phyloP scores from a whole-genome alignment of 2,329 filamentous ascomycete genomes.

The Juglanconis oblonga region DNA sequence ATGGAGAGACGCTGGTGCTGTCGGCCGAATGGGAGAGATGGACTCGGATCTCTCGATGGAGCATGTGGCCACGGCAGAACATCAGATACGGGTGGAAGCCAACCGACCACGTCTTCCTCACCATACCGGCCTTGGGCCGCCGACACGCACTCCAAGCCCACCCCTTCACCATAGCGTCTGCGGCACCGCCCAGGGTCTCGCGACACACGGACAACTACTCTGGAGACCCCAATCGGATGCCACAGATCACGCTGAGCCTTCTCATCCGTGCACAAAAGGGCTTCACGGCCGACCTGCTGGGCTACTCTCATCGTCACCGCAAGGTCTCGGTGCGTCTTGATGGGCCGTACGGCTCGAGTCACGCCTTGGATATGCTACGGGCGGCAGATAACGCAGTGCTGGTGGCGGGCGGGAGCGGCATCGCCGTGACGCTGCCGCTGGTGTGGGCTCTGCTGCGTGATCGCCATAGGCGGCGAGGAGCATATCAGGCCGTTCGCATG shows the following conservation, averaged over 20 bases:
- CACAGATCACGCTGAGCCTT: conserved; percentile 52
- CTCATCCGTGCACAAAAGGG: conserved; percentile 59
- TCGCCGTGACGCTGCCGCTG: conserved; percentile 62
- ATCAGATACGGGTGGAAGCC: conserved; percentile 54
- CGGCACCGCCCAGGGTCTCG: conserved; percentile 37
- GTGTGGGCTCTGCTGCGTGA: conserved; percentile 45
- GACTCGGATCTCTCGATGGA: background rate
- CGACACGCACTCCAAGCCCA: conserved; percentile 58
- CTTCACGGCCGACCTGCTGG: conserved; percentile 55
- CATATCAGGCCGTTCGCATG: conserved; percentile 41
- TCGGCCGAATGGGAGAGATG: conserved; percentile 36
- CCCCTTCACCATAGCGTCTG: conserved; percentile 65
- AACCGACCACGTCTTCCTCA: conserved; percentile 63
- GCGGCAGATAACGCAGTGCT: conserved; percentile 48
- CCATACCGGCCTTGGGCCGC: conserved; percentile 51
- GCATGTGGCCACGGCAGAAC: conserved; percentile 26
- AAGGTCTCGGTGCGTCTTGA: conserved; percentile 53
- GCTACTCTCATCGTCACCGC: conserved; percentile 42
- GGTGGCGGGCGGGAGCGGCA: conserved; percentile 62
- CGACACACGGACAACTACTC: background rate
- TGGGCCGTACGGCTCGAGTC: conserved; percentile 60
- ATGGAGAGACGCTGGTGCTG: conserved; percentile 52
- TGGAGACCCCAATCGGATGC: background rate
- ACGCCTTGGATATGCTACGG: conserved; percentile 51
- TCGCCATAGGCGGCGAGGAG: conserved; percentile 7